Base-by-base conservation (phyloP, 225 moss, liverwort and hornwort species). In the Neckera pumila region DNA sequence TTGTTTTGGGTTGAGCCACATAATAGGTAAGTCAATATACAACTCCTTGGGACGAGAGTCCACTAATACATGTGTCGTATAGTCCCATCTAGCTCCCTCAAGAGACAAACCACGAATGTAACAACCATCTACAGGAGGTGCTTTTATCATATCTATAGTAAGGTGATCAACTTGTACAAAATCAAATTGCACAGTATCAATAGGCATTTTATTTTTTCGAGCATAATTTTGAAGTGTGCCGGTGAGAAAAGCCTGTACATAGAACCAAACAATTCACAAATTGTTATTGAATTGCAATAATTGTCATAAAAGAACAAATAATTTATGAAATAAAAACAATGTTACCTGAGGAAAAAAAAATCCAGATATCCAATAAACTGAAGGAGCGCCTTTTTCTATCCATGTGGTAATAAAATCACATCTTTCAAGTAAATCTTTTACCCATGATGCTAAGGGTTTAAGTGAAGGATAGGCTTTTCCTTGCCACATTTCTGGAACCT, bases 401-500 rank as follows among this genome's bases (percentile, higher is more conserved):
- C 98, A 98, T 30, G 79, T 76, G 17, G 71, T 92, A n/a, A 97
- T 96, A 30, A 97, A 98, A 70, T 91, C 90, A 27, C 94, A 95
- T 69, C 98, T 91, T 84, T 96, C 98, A 75, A 98, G 86, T 77
- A 98, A 91, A 90, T 98, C 96, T 85, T 96, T 94, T 30, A 98
- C 89, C 96, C 96, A 98, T 8, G 93, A 89, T 11, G 96, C 83
- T 49, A 98, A 76, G 43, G 97, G 96, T 76, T 97, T 98, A 18
- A 98, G 74, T 14, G 97, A 98, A 16, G 98, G 96, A 87, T 98
- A 98, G 22, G 98, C 96, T 86, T 98, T 98, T 28, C 95, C 87
- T 93, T 96, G 94, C 98, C 98, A 98, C 96, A 96, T 94, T 62
- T 98, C 96, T 20, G 96, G 98, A 86, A 98, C 91, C 96, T 98